Evolutionary conservation across 768 basidiomycete species (phyloP), one percentile per base, ranked within the genome.

Genomic region (Collybia mongolica): DNA sequence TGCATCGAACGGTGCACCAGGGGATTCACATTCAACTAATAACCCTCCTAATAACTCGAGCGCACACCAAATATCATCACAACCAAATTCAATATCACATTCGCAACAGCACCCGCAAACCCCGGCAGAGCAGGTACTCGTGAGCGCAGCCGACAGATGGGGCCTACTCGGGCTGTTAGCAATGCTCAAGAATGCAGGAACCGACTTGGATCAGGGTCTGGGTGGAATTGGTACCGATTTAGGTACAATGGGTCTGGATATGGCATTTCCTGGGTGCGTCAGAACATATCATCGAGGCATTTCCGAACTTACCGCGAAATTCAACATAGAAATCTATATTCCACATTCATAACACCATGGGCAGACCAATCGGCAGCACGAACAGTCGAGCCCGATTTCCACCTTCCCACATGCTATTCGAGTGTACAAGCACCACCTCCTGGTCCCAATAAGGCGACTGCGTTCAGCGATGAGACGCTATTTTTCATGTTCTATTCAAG

Each of bases 401-500:
- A 90, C 60, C 80, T 95, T 42, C 95, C 95, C 36, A 74, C 82
- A 23, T 97, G 94, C 71, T 98, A 98, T 60, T 67, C 73, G 54
- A 93, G 87, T 67, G 94, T 97, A 42, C 87, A 90, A 59, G 86
- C 95, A 28, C 85, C 88, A 32, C 84, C 93, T 40, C 88, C 90
- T 32, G 89, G 89, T 3, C 86, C 89, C 46, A 75, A 64, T 55
- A 94, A 93, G 72, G 88, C 86, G 15, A 78, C 80, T 1, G 82
- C 86, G 44, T 96, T 98, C 71, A 89, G 88, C 67, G 95, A 98
- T 67, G 95, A 98, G 70, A 97, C 95, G 14, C 73, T 98, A 22
- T 97, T 98, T 71, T 96, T 92, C 79, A 94, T 96, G 83, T 98
- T 98, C 77, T 98, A 98, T 72, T 85, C 92, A 49, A 86, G 84